These are phyloP conservation scores for Yarrowia porcina DNA, from an alignment of 805 yeast genomes.

Conservation along the genomic window DNA sequence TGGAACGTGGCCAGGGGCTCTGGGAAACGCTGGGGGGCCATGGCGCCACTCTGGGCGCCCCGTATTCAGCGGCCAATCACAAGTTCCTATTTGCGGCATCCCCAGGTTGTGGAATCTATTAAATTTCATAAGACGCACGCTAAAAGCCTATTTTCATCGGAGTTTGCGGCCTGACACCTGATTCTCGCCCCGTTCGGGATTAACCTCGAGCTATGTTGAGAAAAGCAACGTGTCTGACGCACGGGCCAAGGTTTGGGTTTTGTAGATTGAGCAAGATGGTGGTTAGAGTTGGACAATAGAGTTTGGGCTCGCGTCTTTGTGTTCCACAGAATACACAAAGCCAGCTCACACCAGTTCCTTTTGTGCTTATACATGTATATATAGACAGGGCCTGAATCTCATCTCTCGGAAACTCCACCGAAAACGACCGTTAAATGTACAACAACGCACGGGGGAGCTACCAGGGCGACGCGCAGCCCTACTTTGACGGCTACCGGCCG, in stretches of 20 bases:
- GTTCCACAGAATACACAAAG: neutral
- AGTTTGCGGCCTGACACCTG: conserved; percentile 6
- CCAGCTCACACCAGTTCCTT: neutral
- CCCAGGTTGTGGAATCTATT: neutral
- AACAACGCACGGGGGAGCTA: neutral
- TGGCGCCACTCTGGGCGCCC: too few relatives aligned
- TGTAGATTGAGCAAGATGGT: conserved; percentile 11
- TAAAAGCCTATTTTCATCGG: conserved; percentile 7
- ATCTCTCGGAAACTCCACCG: neutral
- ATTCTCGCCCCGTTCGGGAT: neutral
- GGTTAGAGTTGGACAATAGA: neutral
- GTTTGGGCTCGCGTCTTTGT: neutral
- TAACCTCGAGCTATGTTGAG: neutral
- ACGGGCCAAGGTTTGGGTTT: neutral
- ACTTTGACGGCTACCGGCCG: neutral
- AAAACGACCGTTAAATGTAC: neutral
- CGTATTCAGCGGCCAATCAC: neutral
- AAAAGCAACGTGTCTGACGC: neutral
- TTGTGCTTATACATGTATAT: conserved; percentile 6
- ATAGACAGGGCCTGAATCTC: neutral
- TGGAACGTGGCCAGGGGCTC: too few relatives aligned
- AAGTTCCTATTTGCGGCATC: neutral
- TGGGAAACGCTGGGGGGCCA: too few relatives aligned
- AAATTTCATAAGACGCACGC: neutral
- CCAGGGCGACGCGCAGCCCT: neutral